A percentile compares a stretch with the other conserved stretches of the same genome.
Conservation (phyloP, 805 yeast species). For the Candida ipomoeae region DNA sequence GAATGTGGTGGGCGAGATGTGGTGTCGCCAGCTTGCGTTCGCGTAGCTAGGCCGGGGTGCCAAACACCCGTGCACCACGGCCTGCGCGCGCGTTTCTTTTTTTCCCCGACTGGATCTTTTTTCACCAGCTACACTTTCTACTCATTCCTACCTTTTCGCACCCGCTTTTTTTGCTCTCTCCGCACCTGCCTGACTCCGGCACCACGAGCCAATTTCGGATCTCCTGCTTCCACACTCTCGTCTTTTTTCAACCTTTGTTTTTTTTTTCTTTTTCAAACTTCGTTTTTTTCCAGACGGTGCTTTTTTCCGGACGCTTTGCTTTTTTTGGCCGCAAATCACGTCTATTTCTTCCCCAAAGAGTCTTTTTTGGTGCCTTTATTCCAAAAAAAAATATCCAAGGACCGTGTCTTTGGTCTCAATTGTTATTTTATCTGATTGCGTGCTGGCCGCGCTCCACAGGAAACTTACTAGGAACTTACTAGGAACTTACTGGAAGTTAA, state of each 20-base stretch:
- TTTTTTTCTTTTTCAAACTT: too few species aligned
- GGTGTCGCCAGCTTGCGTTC: neutral
- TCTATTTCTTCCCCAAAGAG: neutral
- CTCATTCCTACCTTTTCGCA: constrained; percentile 1
- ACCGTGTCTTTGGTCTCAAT: neutral
- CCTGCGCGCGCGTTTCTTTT: constrained; percentile 2
- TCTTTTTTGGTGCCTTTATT: too few species aligned
- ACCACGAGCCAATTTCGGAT: neutral
- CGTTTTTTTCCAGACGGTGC: too few species aligned
- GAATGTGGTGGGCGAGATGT: too few species aligned
- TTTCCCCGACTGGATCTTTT: neutral
- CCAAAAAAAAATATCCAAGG: neutral
- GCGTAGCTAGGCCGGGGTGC: neutral
- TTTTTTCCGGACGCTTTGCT: neutral
- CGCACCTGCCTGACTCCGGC: neutral
- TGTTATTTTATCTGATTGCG: neutral
- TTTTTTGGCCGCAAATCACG: neutral
- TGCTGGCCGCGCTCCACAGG: neutral
- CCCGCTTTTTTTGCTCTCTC: constrained; percentile 2
- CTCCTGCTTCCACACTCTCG: neutral
- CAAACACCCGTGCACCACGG: neutral
- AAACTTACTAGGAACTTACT: too few species aligned
- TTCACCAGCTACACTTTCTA: neutral
- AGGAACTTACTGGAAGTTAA: too few species aligned
- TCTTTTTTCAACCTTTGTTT: neutral